A percentile compares a stretch with the other conserved stretches of the same genome.
These are phyloP conservation scores for Yarrowia hollandica DNA, from an alignment of 805 yeast species.

Conservation along the genomic window DNA sequence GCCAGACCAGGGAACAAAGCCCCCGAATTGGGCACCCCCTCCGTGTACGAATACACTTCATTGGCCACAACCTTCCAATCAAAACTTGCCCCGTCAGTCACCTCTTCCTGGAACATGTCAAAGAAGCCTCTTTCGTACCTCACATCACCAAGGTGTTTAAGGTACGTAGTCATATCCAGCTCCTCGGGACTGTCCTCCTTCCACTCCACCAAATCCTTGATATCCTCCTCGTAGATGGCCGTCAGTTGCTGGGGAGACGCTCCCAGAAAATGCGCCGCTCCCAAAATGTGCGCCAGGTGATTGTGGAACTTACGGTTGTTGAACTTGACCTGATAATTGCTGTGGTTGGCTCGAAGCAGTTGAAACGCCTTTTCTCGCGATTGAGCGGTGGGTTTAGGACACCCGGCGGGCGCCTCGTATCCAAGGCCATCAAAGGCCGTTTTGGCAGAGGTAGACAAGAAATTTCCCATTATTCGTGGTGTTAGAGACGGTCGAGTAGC, in stretches of 20 bases:
- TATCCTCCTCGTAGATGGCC: constrained; percentile 38
- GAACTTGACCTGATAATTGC: constrained; percentile 38
- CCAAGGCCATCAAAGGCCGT: constrained; percentile 16
- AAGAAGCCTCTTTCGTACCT: constrained; percentile 42
- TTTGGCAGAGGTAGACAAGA: not conserved
- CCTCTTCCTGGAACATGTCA: constrained; percentile 44
- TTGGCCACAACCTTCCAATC: constrained; percentile 42
- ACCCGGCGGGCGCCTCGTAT: not conserved
- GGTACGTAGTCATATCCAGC: constrained; percentile 42
- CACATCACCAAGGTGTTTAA: constrained; percentile 39
- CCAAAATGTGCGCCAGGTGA: constrained; percentile 41
- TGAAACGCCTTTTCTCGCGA: constrained; percentile 37
- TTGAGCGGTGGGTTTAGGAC: constrained; percentile 30
- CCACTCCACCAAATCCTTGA: constrained; percentile 39
- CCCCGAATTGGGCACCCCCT: constrained; percentile 13
- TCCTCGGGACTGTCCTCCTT: constrained; percentile 45
- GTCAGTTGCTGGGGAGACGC: constrained; percentile 40
- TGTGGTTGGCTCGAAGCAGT: constrained; percentile 40
- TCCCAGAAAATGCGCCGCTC: constrained; percentile 44
- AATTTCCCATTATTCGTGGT: constrained; percentile 8
- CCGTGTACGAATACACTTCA: not conserved
- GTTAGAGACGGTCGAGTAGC: not conserved
- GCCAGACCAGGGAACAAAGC: constrained; percentile 34
- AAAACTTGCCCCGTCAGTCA: constrained; percentile 38
- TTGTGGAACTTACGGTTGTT: constrained; percentile 39